phyloP scores from a whole-genome alignment of 2,329 filamentous ascomycete species.

The Dactylellina parvicollis region DNA sequence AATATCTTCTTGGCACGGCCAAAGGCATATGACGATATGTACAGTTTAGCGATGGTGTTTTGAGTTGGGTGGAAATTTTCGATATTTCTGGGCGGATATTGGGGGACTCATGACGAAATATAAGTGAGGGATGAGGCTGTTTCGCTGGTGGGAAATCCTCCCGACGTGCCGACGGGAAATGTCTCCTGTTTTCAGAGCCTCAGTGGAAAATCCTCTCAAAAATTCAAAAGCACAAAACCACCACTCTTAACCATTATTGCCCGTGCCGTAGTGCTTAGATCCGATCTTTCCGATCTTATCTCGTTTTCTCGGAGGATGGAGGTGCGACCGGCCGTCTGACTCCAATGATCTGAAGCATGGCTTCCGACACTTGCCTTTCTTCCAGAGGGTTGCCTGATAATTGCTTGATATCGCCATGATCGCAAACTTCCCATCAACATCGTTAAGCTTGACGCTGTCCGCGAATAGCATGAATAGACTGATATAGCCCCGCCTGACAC shows the following conservation, averaged over 20 bases:
- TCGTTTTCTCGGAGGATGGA: neutral
- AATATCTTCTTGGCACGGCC: constrained; percentile 22
- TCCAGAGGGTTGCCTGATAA: constrained; percentile 23
- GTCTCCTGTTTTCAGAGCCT: constrained; percentile 40
- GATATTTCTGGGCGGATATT: constrained; percentile 14
- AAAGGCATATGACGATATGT: constrained; percentile 31
- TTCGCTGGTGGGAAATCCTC: constrained; percentile 47
- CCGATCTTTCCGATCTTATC: constrained; percentile 48
- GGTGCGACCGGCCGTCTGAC: neutral
- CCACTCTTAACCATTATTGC: constrained; percentile 2
- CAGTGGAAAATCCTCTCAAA: constrained; percentile 4
- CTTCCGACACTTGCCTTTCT: neutral
- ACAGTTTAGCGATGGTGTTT: constrained; percentile 45
- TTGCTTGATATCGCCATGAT: constrained; percentile 34
- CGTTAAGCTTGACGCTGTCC: neutral
- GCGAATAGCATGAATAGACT: constrained; percentile 18
- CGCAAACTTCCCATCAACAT: neutral
- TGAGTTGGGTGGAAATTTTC: constrained; percentile 29
- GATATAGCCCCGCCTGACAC: constrained; percentile 19
- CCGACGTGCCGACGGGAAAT: constrained; percentile 47
- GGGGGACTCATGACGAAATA: constrained; percentile 39
- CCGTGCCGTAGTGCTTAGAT: constrained; percentile 27
- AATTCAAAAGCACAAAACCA: constrained; percentile 17
- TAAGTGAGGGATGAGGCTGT: constrained; percentile 39
- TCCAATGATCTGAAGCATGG: constrained; percentile 3